These are phyloP conservation scores for Talaromyces sp. DNA, from an alignment of 2,329 filamentous ascomycete species.

Conservation along the genomic window DNA sequence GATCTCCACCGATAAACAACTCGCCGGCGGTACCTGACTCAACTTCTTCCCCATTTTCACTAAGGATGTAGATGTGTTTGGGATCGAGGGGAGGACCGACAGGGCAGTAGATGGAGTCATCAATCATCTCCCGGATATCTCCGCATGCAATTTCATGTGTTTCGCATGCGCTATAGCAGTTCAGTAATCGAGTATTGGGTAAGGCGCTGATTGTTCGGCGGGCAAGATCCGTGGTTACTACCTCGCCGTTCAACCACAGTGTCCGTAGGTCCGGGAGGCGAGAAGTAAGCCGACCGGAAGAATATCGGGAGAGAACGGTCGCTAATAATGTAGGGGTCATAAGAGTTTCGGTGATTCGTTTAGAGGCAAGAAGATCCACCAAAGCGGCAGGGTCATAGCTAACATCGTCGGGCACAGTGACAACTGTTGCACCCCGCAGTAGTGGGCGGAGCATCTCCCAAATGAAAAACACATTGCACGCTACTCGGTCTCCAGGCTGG, in stretches of 20 bases:
- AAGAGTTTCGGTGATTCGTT: slow-evolving; percentile 74
- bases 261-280: slow-evolving; percentile 68
- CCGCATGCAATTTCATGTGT: slow-evolving; percentile 80
- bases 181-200: slow-evolving; percentile 70
- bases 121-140: slow-evolving; percentile 69
- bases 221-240: slow-evolving; percentile 76
- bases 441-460: slow-evolving; percentile 82
- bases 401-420: slow-evolving; percentile 72
- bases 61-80: slow-evolving; percentile 71
- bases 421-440: slow-evolving; percentile 73
- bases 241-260: slow-evolving; percentile 80
- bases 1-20: slow-evolving; percentile 72
- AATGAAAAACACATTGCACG: slow-evolving; percentile 87
- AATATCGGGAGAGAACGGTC: slow-evolving; percentile 70
- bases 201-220: slow-evolving; percentile 68
- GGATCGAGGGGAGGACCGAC: slow-evolving; percentile 72
- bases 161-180: slow-evolving; percentile 81
- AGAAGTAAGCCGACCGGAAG: slow-evolving; percentile 57
- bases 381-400: slow-evolving; percentile 78
- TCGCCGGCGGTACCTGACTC: slow-evolving; percentile 67
- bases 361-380: slow-evolving; percentile 68
- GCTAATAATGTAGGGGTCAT: slow-evolving; percentile 82
- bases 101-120: slow-evolving; percentile 68
- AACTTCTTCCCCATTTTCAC: slow-evolving; percentile 68
- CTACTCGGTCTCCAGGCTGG: slow-evolving; percentile 72